phyloP scores from a whole-genome alignment of 345 rosid genomes.

The Gossypium thurberi region DNA sequence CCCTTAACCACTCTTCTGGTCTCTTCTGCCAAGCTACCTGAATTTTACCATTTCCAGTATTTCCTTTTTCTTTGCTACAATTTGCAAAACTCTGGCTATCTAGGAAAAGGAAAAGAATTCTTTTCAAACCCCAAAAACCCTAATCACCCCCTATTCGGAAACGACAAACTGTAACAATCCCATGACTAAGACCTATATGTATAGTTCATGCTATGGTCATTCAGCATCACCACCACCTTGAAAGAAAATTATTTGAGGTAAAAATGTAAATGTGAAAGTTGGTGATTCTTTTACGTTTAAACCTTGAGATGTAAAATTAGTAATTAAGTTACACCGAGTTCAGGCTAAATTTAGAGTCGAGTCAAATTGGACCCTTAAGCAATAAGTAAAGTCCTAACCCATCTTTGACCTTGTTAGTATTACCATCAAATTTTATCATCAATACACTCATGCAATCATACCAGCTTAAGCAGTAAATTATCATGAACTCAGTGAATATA shows the following conservation, averaged over 20 bases:
- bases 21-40: slow-evolving; percentile 19
- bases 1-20: slow-evolving; percentile 18
- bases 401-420: too few relatives aligned
- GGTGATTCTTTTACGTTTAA: not conserved
- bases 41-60: slow-evolving; percentile 10
- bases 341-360: too few relatives aligned
- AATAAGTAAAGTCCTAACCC: too few relatives aligned
- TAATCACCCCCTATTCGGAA: slow-evolving; percentile 20
- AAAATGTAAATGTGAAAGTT: not conserved
- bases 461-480: too few relatives aligned
- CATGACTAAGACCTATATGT: slow-evolving; percentile 1
- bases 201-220: not conserved
- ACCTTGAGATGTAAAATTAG: not conserved
- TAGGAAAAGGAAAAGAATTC: not conserved
- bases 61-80: not conserved
- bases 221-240: slow-evolving; percentile 8
- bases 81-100: slow-evolving; percentile 12
- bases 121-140: not conserved
- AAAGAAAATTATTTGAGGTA: not conserved
- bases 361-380: too few relatives aligned
- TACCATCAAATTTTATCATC: too few relatives aligned
- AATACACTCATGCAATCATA: too few relatives aligned
- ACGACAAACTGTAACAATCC: slow-evolving; percentile 36
- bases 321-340: not conserved
- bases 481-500: too few relatives aligned